These are phyloP conservation scores for Hygrophorus pudorinus DNA, from an alignment of 768 basidiomycete genomes.

Conservation along the genomic window DNA sequence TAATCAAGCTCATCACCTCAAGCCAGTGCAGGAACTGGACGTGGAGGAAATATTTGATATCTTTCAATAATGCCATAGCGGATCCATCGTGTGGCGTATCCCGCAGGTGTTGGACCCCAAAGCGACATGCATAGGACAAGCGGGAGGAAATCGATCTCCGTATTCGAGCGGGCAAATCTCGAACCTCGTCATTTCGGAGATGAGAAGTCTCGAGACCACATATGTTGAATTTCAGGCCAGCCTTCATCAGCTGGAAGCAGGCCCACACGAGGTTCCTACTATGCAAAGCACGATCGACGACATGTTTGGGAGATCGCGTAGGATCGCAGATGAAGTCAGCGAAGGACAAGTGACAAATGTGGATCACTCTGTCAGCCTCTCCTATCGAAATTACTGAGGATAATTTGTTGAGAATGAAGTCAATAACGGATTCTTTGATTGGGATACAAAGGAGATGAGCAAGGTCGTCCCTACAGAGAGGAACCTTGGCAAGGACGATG, in stretches of 20 bases:
- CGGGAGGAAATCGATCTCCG: background rate
- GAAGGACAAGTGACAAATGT: background rate
- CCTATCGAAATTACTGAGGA: background rate
- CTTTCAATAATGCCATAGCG: background rate
- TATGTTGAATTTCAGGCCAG: background rate
- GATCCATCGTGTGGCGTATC: background rate
- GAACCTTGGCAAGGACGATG: background rate
- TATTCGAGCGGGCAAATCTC: background rate
- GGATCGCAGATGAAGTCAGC: background rate
- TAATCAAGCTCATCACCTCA: background rate
- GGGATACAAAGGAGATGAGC: background rate
- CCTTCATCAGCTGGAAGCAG: background rate
- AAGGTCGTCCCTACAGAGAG: background rate
- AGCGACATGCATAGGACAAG: background rate
- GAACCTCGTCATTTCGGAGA: background rate
- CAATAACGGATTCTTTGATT: background rate
- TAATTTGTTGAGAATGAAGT: background rate
- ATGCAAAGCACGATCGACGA: background rate
- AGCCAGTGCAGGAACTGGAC: background rate
- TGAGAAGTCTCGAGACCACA: background rate
- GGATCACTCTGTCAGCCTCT: background rate
- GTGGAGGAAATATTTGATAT: background rate
- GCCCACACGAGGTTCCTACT: background rate
- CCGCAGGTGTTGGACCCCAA: background rate
- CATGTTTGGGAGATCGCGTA: background rate